Conservation (phyloP, 495 filamentous ascomycete species). For the Gamarada debralockiae region DNA sequence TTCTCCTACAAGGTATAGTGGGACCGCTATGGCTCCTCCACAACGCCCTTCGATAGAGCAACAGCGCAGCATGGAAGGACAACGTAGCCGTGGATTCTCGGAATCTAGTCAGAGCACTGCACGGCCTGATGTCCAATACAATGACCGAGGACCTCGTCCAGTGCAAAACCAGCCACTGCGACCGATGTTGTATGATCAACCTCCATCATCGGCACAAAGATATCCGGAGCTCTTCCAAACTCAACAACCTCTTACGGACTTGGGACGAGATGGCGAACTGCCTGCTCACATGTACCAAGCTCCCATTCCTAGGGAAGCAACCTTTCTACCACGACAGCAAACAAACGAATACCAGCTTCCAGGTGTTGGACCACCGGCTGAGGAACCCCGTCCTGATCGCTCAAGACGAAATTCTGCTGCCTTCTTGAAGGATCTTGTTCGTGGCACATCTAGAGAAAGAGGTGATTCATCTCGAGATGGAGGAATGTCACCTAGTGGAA, state of each 20-base stretch:
- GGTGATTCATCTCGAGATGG: constrained; percentile 2
- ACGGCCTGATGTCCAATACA: background rate
- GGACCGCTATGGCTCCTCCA: background rate
- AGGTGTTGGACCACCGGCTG: constrained; percentile 26
- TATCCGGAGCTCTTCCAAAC: constrained; percentile 31
- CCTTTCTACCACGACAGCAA: constrained; percentile 33
- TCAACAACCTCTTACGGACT: background rate
- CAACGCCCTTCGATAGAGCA: constrained; percentile 13
- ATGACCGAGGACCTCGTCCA: background rate
- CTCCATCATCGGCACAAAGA: constrained; percentile 35
- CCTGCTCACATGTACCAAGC: constrained; percentile 22
- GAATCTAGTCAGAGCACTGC: constrained; percentile 6
- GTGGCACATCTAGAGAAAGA: constrained; percentile 29
- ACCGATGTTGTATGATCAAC: constrained; percentile 14
- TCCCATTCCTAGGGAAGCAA: constrained; percentile 22
- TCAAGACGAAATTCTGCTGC: constrained; percentile 33
- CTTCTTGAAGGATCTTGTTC: constrained; percentile 32
- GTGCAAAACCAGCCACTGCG: too few relatives aligned
- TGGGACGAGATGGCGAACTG: constrained; percentile 10
- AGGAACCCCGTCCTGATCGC: constrained; percentile 1
- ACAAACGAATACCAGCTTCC: constrained; percentile 32
- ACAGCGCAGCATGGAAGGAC: background rate
- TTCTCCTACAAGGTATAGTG: constrained; percentile 4
- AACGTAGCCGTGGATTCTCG: constrained; percentile 7
- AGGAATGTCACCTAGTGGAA: background rate